Evolutionary conservation across 23 red algal species (phyloP).

Genomic region (Gracilaria caudata): DNA sequence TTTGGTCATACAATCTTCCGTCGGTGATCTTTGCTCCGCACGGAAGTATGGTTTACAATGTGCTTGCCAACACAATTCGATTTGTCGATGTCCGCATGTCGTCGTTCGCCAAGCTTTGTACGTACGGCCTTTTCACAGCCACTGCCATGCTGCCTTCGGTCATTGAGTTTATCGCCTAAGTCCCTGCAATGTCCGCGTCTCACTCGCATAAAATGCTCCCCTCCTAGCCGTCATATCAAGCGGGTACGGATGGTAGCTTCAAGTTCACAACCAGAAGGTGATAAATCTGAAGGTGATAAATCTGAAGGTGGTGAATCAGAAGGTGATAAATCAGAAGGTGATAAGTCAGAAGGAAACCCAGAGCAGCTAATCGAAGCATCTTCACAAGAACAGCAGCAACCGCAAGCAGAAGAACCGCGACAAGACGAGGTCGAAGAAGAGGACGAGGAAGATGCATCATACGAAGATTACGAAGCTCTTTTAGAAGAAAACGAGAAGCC

Average conservation of each 20-base stretch:
- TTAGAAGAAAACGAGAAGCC: conserved; percentile 4
- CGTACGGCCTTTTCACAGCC: neutral
- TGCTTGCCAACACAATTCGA: too few species aligned
- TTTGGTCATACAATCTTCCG: too few species aligned
- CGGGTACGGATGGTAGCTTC: neutral
- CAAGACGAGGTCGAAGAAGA: neutral
- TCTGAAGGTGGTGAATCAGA: neutral
- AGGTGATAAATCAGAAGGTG: neutral
- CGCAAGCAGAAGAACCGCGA: neutral
- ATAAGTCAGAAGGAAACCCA: neutral
- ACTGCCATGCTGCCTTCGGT: neutral
- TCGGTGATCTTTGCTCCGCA: too few species aligned
- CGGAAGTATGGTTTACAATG: too few species aligned
- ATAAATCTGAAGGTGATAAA: too few species aligned
- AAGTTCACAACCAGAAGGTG: neutral
- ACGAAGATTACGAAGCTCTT: neutral
- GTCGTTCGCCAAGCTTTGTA: neutral
- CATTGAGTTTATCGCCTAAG: neutral
- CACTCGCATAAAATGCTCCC: neutral
- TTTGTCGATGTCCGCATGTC: too few species aligned
- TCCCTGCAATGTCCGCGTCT: neutral
- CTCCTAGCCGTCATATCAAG: neutral
- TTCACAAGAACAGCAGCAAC: neutral
- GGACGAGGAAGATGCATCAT: neutral
- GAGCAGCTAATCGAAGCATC: neutral